Evolutionary conservation across 2,329 filamentous ascomycete genomes (phyloP).

Genomic region (Ceratocystis albifundus): DNA sequence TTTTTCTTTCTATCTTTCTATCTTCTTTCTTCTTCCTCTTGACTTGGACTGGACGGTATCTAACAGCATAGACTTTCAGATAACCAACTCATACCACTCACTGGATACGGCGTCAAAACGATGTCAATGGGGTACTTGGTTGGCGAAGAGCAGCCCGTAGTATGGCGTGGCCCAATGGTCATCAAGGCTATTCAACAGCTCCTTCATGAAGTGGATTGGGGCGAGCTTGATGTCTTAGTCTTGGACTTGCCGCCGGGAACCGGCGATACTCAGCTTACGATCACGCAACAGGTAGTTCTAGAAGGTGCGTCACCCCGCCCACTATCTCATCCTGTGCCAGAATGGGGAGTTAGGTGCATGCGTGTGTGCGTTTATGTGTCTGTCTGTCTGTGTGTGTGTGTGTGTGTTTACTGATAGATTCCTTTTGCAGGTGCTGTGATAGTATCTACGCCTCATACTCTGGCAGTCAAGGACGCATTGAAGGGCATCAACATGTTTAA

Average conservation of each 20-base stretch:
- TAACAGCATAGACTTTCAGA: slow-evolving; percentile 35
- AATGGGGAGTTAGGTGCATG: background rate
- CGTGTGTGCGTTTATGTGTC: background rate
- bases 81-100: slow-evolving; percentile 73
- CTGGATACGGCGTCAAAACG: slow-evolving; percentile 89
- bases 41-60: slow-evolving; percentile 11
- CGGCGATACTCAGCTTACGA: slow-evolving; percentile 91
- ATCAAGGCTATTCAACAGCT: slow-evolving; percentile 95
- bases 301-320: slow-evolving; percentile 46
- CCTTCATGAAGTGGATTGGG: slow-evolving; percentile 91
- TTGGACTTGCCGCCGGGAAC: slow-evolving; percentile 89
- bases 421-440: slow-evolving; percentile 55
- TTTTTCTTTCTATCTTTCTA: slow-evolving; percentile 28
- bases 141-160: slow-evolving; percentile 66
- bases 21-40: no score
- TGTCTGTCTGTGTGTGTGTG: no score
- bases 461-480: slow-evolving; percentile 82
- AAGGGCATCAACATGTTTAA: slow-evolving; percentile 90
- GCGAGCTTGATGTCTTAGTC: slow-evolving; percentile 73
- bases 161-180: slow-evolving; percentile 94
- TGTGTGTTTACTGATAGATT: background rate
- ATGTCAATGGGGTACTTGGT: slow-evolving; percentile 99
- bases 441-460: slow-evolving; percentile 84
- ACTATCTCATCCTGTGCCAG: background rate
- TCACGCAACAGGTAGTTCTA: slow-evolving; percentile 84